Conservation (phyloP, 1,139 yeast species). For the Schwanniomyces etchellsii region DNA sequence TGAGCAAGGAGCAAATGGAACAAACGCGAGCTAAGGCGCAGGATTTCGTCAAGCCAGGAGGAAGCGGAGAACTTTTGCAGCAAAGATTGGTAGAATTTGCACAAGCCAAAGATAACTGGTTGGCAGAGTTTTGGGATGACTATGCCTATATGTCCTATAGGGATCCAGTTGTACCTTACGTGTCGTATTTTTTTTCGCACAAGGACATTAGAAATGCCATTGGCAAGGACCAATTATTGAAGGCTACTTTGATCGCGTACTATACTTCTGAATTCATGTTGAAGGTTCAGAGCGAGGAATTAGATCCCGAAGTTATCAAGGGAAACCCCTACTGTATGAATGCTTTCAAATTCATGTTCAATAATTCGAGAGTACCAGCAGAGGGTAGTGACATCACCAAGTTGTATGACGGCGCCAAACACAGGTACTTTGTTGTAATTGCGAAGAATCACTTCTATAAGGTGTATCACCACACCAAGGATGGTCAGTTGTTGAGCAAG, state of each 20-base stretch:
- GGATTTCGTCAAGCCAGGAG: conserved; percentile 58
- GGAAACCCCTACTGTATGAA: conserved; percentile 90
- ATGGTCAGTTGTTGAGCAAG: conserved; percentile 52
- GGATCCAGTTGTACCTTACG: conserved; percentile 92
- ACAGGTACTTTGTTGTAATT: conserved; percentile 69
- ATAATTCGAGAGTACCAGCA: conserved; percentile 77
- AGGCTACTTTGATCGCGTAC: conserved; percentile 60
- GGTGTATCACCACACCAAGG: conserved; percentile 57
- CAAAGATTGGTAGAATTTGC: conserved; percentile 57
- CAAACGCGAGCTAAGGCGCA: conserved; percentile 57
- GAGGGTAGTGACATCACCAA: conserved; percentile 54
- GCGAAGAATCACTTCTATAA: conserved; percentile 81
- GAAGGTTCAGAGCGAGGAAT: conserved; percentile 50
- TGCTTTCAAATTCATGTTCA: conserved; percentile 87
- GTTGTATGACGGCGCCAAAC: conserved; percentile 41
- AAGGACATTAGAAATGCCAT: conserved; percentile 54
- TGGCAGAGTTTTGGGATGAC: conserved; percentile 90
- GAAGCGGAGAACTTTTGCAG: conserved; percentile 68
- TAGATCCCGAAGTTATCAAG: conserved; percentile 77
- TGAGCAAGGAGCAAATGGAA: conserved; percentile 47
- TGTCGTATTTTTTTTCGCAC: conserved; percentile 85
- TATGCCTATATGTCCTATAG: conserved; percentile 87
- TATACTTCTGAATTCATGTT: conserved; percentile 53
- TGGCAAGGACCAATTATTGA: conserved; percentile 66
- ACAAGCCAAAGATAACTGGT: conserved; percentile 73